Evolutionary conservation across 192 early-diverging fungal species (phyloP).

Genomic region (Podila epicladia): DNA sequence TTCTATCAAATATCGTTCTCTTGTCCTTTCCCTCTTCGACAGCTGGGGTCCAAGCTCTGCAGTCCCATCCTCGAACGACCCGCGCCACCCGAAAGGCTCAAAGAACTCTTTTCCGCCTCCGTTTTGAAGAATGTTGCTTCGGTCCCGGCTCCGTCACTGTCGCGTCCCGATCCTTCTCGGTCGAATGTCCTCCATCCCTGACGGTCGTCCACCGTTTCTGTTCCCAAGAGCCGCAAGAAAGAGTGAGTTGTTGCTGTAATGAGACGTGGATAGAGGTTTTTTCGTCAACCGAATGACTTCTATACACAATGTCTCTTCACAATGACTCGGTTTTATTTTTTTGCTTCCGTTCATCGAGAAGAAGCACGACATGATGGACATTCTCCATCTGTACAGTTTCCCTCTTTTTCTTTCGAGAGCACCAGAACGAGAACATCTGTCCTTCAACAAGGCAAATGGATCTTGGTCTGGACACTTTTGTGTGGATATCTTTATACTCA

Average conservation of each 20-base stretch:
- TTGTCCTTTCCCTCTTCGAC: neutral
- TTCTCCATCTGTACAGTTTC: neutral
- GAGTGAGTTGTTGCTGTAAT: constrained; percentile 39
- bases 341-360: neutral
- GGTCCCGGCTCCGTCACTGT: neutral
- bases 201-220: neutral
- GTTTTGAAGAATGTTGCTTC: constrained; percentile 11
- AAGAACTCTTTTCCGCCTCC: neutral
- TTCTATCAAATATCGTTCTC: neutral
- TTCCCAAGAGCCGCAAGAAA: neutral
- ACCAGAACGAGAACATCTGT: neutral
- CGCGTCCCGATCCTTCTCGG: neutral
- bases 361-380: too few species aligned
- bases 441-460: constrained; percentile 9
- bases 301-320: constrained; percentile 17
- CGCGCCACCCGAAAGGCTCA: neutral
- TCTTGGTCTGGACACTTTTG: constrained; percentile 17
- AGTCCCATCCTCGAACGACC: too few species aligned
- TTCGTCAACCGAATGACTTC: constrained; percentile 46
- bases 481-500: constrained; percentile 51
- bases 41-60: neutral
- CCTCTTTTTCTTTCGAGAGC: neutral
- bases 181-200: neutral
- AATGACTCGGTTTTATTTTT: constrained; percentile 22
- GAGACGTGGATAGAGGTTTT: constrained; percentile 20